Evolutionary conservation across 2,329 filamentous ascomycete genomes (phyloP).

Genomic region (Fusarium sp.): DNA sequence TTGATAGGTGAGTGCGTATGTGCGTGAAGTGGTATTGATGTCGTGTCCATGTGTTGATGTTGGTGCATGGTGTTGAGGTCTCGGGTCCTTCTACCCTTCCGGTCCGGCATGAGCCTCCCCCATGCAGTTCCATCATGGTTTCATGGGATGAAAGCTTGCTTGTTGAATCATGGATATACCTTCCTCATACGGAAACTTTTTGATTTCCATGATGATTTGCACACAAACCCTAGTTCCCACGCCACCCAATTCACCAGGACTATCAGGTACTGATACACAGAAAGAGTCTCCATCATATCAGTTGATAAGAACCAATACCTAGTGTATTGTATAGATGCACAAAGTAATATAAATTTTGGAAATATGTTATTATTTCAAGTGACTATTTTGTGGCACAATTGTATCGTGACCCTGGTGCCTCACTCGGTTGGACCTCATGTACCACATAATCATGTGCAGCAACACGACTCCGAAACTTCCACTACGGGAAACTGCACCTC

Average conservation of each 20-base stretch:
- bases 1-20: not conserved
- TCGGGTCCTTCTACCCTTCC: not conserved
- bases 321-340: not conserved
- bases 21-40: slow-evolving; percentile 6
- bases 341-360: not conserved
- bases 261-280: not conserved
- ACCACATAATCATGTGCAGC: not conserved
- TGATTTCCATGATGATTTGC: not conserved
- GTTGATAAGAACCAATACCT: not conserved
- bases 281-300: not conserved
- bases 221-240: not conserved
- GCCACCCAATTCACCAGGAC: not conserved
- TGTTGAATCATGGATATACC: not conserved
- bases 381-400: not conserved
- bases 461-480: not conserved
- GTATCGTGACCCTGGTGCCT: not conserved
- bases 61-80: slow-evolving; percentile 11
- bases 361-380: not conserved
- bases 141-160: not conserved
- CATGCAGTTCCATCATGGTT: not conserved
- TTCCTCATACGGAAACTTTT: not conserved
- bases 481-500: not conserved
- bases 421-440: not conserved
- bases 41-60: not conserved
- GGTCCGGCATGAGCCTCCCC: not conserved